Percentiles rank a stretch among this genome's conserved stretches.
phyloP scores from a whole-genome alignment of 176 grass and related monocot species.

The Oryza brachyantha region DNA sequence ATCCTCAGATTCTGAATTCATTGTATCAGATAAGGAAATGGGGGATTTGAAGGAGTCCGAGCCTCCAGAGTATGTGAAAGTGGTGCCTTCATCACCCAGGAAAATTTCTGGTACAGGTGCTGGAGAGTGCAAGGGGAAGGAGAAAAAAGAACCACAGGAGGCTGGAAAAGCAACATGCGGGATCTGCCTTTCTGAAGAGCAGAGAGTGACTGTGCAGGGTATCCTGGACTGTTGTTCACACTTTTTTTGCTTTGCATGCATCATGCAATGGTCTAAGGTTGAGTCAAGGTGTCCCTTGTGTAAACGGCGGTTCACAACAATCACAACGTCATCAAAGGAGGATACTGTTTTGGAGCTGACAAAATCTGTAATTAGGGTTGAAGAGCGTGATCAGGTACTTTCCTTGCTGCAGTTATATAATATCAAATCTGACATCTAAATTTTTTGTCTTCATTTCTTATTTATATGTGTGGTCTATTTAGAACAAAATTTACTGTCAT shows the following conservation, averaged over 20 bases:
- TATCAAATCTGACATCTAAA: constrained; percentile 14
- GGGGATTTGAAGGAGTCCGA: constrained; percentile 10
- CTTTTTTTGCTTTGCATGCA: constrained; percentile 89
- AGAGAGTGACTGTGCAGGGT: constrained; percentile 62
- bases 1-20: constrained; percentile 68
- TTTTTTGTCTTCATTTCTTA: background rate
- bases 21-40: constrained; percentile 66
- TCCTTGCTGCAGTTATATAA: constrained; percentile 16
- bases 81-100: constrained; percentile 24
- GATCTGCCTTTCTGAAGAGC: constrained; percentile 88
- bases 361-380: constrained; percentile 67
- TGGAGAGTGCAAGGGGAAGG: constrained; percentile 63
- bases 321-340: constrained; percentile 72
- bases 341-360: constrained; percentile 48
- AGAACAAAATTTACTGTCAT: constrained; percentile 13
- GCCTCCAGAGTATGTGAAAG: constrained; percentile 38
- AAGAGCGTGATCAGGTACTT: constrained; percentile 87
- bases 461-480: constrained; percentile 11
- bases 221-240: constrained; percentile 81
- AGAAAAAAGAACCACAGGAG: constrained; percentile 51
- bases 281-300: constrained; percentile 91
- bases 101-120: constrained; percentile 40
- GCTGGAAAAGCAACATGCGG: constrained; percentile 57
- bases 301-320: constrained; percentile 77
- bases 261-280: constrained; percentile 94